Evolutionary conservation across 257 asterid species (phyloP).

Genomic region (Lantana camara): DNA sequence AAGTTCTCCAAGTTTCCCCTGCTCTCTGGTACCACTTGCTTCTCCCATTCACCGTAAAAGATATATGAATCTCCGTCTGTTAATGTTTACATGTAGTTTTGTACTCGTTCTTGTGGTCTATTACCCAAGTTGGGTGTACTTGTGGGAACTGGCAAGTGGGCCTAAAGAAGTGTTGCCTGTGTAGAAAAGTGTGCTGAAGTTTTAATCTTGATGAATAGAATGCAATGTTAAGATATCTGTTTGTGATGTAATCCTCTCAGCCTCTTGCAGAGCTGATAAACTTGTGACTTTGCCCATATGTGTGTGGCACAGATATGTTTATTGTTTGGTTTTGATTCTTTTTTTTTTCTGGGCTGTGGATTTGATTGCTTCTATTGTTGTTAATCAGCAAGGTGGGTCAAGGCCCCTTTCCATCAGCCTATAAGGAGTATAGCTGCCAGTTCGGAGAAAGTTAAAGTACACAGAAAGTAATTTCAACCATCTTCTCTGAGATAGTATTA

Average conservation of each 20-base stretch:
- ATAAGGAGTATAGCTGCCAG: constrained; percentile 63
- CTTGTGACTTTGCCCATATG: neutral
- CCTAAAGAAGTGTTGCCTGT: neutral
- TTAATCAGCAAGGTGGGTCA: constrained; percentile 52
- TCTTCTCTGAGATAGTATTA: constrained; percentile 8
- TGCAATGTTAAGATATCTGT: neutral
- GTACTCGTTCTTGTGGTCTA: neutral
- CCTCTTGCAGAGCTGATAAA: neutral
- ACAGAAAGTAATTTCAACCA: constrained; percentile 59
- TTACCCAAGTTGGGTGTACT: neutral
- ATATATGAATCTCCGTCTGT: neutral
- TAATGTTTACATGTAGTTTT: neutral
- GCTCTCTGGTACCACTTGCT: constrained; percentile 43
- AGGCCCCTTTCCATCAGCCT: constrained; percentile 30
- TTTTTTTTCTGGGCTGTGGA: constrained; percentile 11
- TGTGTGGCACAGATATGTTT: neutral
- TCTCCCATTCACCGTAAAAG: neutral
- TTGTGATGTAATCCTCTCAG: neutral
- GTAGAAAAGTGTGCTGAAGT: constrained; percentile 8
- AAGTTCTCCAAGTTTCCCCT: constrained; percentile 28
- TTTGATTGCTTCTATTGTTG: constrained; percentile 22
- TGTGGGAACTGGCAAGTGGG: constrained; percentile 7
- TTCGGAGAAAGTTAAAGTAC: constrained; percentile 55
- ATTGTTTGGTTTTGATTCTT: neutral
- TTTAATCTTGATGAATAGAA: constrained; percentile 5